A percentile compares a stretch with the other conserved stretches of the same genome.
Conservation (phyloP, 2,329 filamentous ascomycete species). For the Pezicula radicicola region DNA sequence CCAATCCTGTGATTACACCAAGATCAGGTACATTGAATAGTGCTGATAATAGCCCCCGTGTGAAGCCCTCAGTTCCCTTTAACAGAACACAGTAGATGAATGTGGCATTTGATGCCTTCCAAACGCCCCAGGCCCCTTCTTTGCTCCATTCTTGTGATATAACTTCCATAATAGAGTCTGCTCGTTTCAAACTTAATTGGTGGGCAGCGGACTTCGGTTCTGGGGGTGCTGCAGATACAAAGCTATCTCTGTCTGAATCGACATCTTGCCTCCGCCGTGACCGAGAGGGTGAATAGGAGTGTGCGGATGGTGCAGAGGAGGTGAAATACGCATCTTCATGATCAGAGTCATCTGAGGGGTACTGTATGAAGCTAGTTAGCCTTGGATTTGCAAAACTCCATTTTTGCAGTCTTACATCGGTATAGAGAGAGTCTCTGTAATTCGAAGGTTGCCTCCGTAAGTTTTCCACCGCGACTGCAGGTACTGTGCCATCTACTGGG, state of each 20-base stretch:
- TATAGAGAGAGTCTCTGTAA: conserved; percentile 21
- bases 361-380: conserved; percentile 25
- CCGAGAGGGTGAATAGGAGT: conserved; percentile 37
- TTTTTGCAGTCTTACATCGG: conserved; percentile 17
- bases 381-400: conserved; percentile 2
- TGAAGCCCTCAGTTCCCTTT: conserved; percentile 88
- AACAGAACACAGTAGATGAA: conserved; percentile 88
- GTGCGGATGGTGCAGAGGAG: conserved; percentile 44
- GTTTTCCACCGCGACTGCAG: conserved; percentile 13
- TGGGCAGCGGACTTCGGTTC: conserved; percentile 45
- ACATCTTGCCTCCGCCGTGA: conserved; percentile 28
- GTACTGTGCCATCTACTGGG: conserved; percentile 13
- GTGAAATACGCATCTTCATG: conserved; percentile 85
- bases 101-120: conserved; percentile 90
- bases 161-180: conserved; percentile 82
- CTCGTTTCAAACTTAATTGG: conserved; percentile 67
- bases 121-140: conserved; percentile 87
- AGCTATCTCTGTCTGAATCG: conserved; percentile 21
- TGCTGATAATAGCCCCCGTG: conserved; percentile 84
- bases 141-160: conserved; percentile 85
- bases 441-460: conserved; percentile 12
- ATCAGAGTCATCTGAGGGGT: conserved; percentile 64
- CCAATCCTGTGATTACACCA: conserved; percentile 50
- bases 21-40: conserved; percentile 87
- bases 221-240: conserved; percentile 30